A percentile compares a stretch with the other conserved stretches of the same genome.
Evolutionary conservation across 2,329 filamentous ascomycete genomes (phyloP).

Genomic region (Akanthomyces uredinophilus): DNA sequence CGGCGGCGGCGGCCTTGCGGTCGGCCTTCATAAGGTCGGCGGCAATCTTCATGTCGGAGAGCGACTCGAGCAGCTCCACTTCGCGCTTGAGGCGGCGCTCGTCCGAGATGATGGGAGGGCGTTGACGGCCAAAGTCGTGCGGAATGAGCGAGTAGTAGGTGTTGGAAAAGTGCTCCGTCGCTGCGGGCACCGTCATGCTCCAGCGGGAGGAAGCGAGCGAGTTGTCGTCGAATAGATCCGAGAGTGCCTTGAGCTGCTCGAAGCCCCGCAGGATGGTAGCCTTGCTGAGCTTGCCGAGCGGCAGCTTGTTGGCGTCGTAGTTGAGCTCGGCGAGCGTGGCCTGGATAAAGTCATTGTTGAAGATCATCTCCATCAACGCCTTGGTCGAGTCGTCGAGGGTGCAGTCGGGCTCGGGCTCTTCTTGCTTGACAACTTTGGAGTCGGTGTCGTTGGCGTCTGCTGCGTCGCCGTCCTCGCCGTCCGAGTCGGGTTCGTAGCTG

Average conservation of each 20-base stretch:
- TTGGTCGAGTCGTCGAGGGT: slow-evolving; percentile 57
- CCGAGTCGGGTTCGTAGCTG: slow-evolving; percentile 65
- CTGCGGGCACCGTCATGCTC: slow-evolving; percentile 29
- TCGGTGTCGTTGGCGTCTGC: slow-evolving; percentile 21
- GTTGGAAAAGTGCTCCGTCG: slow-evolving; percentile 65
- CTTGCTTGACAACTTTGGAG: slow-evolving; percentile 33
- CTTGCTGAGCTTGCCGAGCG: slow-evolving; percentile 79
- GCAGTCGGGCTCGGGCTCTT: slow-evolving; percentile 41
- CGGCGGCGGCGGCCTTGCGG: slow-evolving; percentile 35
- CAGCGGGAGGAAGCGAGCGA: slow-evolving; percentile 41
- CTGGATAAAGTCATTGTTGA: slow-evolving; percentile 69
- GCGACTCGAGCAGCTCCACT: slow-evolving; percentile 71
- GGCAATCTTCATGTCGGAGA: slow-evolving; percentile 82
- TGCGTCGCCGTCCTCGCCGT: slow-evolving; percentile 45
- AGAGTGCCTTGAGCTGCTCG: slow-evolving; percentile 69
- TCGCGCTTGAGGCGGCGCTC: slow-evolving; percentile 62
- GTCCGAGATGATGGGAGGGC: slow-evolving; percentile 62
- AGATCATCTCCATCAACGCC: slow-evolving; percentile 72
- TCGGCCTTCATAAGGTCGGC: slow-evolving; percentile 69
- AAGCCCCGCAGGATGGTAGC: slow-evolving; percentile 70
- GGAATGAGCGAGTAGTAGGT: slow-evolving; percentile 78
- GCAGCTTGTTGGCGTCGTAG: slow-evolving; percentile 71
- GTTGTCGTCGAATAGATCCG: slow-evolving; percentile 56
- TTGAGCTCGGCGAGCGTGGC: slow-evolving; percentile 61
- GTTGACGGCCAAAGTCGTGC: slow-evolving; percentile 69